Percentiles rank a stretch among this genome's conserved stretches.
Evolutionary conservation across 164 flowering plant species (phyloP).

Genomic region (Tetrastigma voinierianum): DNA sequence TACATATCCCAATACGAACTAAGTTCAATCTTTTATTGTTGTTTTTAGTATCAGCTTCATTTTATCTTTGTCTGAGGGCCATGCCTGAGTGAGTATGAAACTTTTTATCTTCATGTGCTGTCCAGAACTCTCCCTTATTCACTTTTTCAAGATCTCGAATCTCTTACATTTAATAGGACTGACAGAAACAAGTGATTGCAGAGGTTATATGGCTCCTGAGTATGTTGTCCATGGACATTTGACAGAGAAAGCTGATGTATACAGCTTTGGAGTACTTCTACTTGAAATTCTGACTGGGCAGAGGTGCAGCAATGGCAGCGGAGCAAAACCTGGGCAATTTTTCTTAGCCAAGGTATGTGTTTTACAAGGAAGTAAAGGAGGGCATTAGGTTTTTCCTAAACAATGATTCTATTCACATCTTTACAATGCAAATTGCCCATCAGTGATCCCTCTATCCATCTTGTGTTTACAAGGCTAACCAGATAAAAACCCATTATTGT

Average conservation of each 20-base stretch:
- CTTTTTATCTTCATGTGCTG: not conserved
- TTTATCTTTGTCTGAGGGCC: not conserved
- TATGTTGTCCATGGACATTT: constrained; percentile 7
- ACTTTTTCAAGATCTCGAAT: not conserved
- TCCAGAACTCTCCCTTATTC: not conserved
- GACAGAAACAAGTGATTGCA: constrained; percentile 15
- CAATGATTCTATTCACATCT: not conserved
- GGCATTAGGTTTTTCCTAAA: not conserved
- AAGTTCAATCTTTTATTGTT: not conserved
- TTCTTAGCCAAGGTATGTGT: constrained; percentile 9
- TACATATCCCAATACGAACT: too few species aligned
- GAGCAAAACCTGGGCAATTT: constrained; percentile 6
- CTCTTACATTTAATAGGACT: not conserved
- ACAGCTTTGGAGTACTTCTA: constrained; percentile 13
- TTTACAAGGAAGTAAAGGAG: not conserved
- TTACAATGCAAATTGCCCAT: not conserved
- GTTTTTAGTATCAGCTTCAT: not conserved
- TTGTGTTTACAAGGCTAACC: not conserved
- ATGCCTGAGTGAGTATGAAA: not conserved
- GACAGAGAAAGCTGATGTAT: constrained; percentile 8
- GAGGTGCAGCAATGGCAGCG: constrained; percentile 11
- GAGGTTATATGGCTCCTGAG: constrained; percentile 18
- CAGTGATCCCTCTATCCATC: too few species aligned
- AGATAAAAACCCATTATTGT: not conserved
- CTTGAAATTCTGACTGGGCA: constrained; percentile 17